phyloP scores from a whole-genome alignment of 75 land plant species.

The Ceratopteris richardii region DNA sequence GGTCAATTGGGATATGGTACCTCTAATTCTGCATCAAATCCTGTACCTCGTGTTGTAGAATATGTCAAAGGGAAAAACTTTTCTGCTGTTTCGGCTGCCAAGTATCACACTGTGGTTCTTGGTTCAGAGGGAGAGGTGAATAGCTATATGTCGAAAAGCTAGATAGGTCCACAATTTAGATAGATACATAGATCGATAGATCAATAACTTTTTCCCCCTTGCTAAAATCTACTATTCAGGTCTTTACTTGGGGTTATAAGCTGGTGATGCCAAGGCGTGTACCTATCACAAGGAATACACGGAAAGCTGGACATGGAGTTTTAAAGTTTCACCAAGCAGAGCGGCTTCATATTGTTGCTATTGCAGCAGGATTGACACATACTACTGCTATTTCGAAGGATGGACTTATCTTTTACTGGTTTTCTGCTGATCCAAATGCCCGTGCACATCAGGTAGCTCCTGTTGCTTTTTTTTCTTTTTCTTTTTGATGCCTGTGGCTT shows the following conservation, averaged over 20 bases:
- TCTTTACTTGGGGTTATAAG: constrained; percentile 90
- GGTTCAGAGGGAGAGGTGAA: constrained; percentile 91
- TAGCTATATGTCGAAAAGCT: no score
- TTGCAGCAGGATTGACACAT: constrained; percentile 85
- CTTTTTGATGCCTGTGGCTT: neutral
- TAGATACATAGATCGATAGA: no score
- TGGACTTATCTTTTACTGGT: constrained; percentile 86
- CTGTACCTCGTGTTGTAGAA: constrained; percentile 74
- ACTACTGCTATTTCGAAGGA: constrained; percentile 87
- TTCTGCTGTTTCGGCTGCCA: constrained; percentile 64
- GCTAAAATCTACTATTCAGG: no score
- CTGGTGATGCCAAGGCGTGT: constrained; percentile 90
- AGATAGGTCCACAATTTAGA: no score
- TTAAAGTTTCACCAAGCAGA: constrained; percentile 72
- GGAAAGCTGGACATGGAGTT: constrained; percentile 49
- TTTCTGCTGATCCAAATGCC: constrained; percentile 82
- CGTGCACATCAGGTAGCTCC: constrained; percentile 67
- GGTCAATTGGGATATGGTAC: constrained; percentile 99
- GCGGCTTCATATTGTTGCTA: constrained; percentile 62
- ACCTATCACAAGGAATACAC: constrained; percentile 54
- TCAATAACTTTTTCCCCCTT: no score
- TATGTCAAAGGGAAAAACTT: constrained; percentile 74
- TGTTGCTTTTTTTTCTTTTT: constrained; percentile 2
- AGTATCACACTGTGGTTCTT: constrained; percentile 82
- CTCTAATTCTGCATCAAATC: constrained; percentile 97